Evolutionary conservation across 2,329 filamentous ascomycete genomes (phyloP).

Genomic region (Aspergillus niger): DNA sequence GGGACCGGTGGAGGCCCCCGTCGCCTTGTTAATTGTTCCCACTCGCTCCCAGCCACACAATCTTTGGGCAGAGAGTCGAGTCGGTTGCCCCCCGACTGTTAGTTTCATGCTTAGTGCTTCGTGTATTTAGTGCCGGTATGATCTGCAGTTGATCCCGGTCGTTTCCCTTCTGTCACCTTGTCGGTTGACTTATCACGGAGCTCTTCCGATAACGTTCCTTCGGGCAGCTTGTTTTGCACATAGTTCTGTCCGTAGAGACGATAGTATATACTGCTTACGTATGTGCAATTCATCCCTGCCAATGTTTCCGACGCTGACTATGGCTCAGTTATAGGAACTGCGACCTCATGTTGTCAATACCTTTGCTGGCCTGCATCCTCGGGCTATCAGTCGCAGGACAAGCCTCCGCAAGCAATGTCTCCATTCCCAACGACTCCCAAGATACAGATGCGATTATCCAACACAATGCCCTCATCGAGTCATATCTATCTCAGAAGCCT

Average conservation of each 20-base stretch:
- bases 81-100: not conserved
- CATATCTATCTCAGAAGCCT: slow-evolving; percentile 30
- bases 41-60: not conserved
- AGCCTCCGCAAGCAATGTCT: slow-evolving; percentile 6
- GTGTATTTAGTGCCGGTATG: not conserved
- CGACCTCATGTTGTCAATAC: slow-evolving; percentile 5
- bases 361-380: slow-evolving; percentile 5
- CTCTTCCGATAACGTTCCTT: not conserved
- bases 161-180: not conserved
- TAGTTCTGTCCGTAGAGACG: not conserved
- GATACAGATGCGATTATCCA: slow-evolving; percentile 13
- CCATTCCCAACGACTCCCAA: not conserved
- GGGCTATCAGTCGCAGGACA: slow-evolving; percentile 10
- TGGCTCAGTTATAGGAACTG: not conserved
- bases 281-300: not conserved
- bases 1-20: not conserved
- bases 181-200: not conserved
- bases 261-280: not conserved
- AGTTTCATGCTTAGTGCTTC: not conserved
- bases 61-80: no score
- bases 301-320: not conserved
- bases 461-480: slow-evolving; percentile 33
- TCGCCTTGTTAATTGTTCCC: not conserved
- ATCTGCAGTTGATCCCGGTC: slow-evolving; percentile 3
- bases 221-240: not conserved